phyloP scores from a whole-genome alignment of 2,329 filamentous ascomycete genomes.

The Sclerotinia spermophila region DNA sequence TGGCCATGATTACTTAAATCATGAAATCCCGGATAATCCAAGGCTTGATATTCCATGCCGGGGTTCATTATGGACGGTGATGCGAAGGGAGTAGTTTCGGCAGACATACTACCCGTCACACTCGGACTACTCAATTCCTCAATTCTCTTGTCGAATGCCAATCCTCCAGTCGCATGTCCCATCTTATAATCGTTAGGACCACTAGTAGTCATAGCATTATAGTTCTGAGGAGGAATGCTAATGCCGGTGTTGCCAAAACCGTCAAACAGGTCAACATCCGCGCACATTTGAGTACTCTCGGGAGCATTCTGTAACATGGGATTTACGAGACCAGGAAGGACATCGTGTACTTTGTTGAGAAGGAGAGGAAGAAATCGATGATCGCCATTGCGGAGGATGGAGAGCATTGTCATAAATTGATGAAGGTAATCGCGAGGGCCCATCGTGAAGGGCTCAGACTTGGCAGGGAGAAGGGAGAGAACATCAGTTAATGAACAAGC shows the following conservation, averaged over 20 bases:
- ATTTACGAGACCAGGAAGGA: conserved; percentile 59
- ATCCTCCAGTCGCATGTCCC: conserved; percentile 23
- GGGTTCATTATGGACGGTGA: conserved; percentile 20
- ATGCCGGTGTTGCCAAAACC: conserved; percentile 62
- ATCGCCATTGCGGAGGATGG: conserved; percentile 69
- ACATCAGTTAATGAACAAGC: conserved; percentile 71
- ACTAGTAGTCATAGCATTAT: conserved; percentile 28
- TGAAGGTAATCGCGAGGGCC: conserved; percentile 72
- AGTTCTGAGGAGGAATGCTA: conserved; percentile 38
- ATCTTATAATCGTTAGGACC: conserved; percentile 34
- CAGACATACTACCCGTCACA: conserved; percentile 8
- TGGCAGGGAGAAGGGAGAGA: conserved; percentile 60
- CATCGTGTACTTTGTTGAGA: conserved; percentile 70
- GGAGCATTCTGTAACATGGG: conserved; percentile 58
- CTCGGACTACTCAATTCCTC: conserved; percentile 33
- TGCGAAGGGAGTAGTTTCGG: conserved; percentile 18
- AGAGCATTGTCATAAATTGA: conserved; percentile 64
- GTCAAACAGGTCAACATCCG: conserved; percentile 59
- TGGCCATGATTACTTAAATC: conserved; percentile 15
- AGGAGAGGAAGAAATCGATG: conserved; percentile 74
- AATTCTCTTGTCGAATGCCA: conserved; percentile 31
- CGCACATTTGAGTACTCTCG: conserved; percentile 43
- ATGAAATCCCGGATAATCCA: conserved; percentile 19
- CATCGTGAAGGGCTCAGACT: conserved; percentile 58
- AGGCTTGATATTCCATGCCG: conserved; percentile 20